Conservation (phyloP, 352 stramenopile genomes). For the Phytopythium montanum region DNA sequence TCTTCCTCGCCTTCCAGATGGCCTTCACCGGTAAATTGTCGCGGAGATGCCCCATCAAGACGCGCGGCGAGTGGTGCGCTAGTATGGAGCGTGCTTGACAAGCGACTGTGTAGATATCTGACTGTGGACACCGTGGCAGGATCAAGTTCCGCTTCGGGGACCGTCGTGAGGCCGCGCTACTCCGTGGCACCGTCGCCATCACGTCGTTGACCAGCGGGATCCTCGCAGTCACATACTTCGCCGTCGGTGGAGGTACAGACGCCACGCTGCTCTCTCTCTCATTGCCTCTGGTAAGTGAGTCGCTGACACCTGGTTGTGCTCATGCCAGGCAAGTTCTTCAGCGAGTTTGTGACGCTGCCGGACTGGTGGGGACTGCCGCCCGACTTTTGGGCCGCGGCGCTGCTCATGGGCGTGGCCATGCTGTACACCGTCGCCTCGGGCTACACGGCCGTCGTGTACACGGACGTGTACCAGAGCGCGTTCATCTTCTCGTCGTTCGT, state of each 20-base stretch:
- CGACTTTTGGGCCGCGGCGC: conserved; percentile 64
- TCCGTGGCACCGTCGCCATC: conserved; percentile 59
- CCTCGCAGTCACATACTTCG: conserved; percentile 73
- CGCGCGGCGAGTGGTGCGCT: conserved; percentile 64
- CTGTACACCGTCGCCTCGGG: conserved; percentile 71
- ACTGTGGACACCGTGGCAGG: conserved; percentile 19
- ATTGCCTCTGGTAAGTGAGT: background rate
- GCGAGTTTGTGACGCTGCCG: conserved; percentile 66
- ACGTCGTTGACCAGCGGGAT: conserved; percentile 62
- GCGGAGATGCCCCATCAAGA: conserved; percentile 73
- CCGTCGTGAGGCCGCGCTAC: conserved; percentile 38
- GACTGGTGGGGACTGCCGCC: conserved; percentile 45
- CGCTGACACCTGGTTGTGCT: background rate
- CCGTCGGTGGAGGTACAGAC: conserved; percentile 54
- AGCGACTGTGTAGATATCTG: background rate
- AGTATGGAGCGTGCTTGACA: background rate
- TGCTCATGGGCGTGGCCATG: conserved; percentile 65
- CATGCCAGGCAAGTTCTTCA: conserved; percentile 61
- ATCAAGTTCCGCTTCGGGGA: conserved; percentile 80
- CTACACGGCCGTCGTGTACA: conserved; percentile 77
- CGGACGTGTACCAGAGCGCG: conserved; percentile 79
- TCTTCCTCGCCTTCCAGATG: conserved; percentile 79
- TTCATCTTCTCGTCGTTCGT: conserved; percentile 80
- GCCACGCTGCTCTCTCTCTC: background rate
- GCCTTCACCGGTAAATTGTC: conserved; percentile 81